A percentile compares a stretch with the other conserved stretches of the same genome.
These are phyloP conservation scores for Trichoderma erinaceum DNA, from an alignment of 495 filamentous ascomycete genomes.

Conservation along the genomic window DNA sequence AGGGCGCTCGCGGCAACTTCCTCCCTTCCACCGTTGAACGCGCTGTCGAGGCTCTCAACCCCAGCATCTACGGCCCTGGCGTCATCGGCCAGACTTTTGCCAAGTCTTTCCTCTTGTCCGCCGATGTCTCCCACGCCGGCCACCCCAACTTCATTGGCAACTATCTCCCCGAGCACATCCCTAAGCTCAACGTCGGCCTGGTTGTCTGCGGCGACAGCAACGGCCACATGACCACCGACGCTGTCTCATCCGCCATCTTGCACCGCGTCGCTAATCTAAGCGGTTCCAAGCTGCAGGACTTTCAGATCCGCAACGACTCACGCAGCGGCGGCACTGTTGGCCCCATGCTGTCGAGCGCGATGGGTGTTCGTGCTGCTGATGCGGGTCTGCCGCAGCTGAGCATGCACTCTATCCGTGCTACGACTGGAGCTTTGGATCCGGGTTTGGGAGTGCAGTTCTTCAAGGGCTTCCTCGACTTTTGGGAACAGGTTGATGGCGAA, in stretches of 20 bases:
- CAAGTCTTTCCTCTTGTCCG: slow-evolving; percentile 86
- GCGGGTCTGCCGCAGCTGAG: slow-evolving; percentile 86
- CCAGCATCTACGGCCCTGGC: slow-evolving; percentile 51
- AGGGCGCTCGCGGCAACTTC: slow-evolving; percentile 87
- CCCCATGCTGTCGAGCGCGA: slow-evolving; percentile 73
- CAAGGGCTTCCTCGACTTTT: slow-evolving; percentile 83
- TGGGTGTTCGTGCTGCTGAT: slow-evolving; percentile 82
- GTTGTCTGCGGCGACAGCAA: slow-evolving; percentile 82
- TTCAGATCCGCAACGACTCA: slow-evolving; percentile 91
- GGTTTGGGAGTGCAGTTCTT: slow-evolving; percentile 84
- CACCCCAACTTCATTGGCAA: slow-evolving; percentile 84
- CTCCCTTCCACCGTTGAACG: slow-evolving; percentile 73
- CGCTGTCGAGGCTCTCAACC: slow-evolving; percentile 61
- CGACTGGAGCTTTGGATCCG: slow-evolving; percentile 79
- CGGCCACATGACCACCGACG: slow-evolving; percentile 89
- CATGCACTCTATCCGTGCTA: slow-evolving; percentile 93
- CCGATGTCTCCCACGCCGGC: slow-evolving; percentile 89
- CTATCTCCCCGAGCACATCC: slow-evolving; percentile 80
- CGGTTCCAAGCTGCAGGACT: slow-evolving; percentile 69
- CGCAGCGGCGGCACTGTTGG: slow-evolving; percentile 91
- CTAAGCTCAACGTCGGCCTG: slow-evolving; percentile 83
- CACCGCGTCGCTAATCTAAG: slow-evolving; percentile 65
- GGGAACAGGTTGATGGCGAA: slow-evolving; percentile 79
- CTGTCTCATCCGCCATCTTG: slow-evolving; percentile 69
- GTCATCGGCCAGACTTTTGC: slow-evolving; percentile 78